phyloP scores from a whole-genome alignment of 78 protist genomes.

The Chrysochromulina tobinii region DNA sequence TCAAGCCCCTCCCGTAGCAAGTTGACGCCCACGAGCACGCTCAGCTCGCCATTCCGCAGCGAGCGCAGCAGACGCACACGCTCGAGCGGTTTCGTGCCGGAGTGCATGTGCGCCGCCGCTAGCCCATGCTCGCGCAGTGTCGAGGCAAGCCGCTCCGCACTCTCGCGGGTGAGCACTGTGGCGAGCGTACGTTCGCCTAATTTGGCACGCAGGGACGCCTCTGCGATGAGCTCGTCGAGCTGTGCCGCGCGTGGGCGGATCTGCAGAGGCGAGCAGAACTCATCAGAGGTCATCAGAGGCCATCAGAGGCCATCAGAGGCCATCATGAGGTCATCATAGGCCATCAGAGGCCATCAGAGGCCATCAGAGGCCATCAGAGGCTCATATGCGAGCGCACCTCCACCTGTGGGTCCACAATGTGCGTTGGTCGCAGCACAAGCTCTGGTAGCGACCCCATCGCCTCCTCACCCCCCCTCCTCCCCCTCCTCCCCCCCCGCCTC shows the following conservation, averaged over 20 bases:
- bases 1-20: constrained; percentile 55
- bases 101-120: not conserved
- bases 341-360: no score
- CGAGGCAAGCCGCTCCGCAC: no score
- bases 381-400: not conserved
- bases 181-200: no score
- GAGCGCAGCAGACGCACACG: not conserved
- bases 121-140: not conserved
- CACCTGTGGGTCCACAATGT: constrained; percentile 39
- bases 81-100: constrained; percentile 5
- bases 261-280: no score
- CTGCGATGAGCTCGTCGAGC: no score
- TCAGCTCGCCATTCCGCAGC: constrained; percentile 24
- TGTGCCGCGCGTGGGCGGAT: no score
- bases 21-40: constrained; percentile 42
- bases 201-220: no score
- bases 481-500: not conserved
- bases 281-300: no score
- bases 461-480: not conserved
- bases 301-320: no score
- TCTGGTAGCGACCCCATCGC: not conserved
- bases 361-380: no score
- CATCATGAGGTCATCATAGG: no score
- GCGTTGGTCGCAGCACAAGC: constrained; percentile 40
- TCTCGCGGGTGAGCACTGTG: no score